Percentiles rank a stretch among this genome's conserved stretches.
phyloP scores from a whole-genome alignment of 169 alveolate genomes.

The Plasmodium knowlesi region DNA sequence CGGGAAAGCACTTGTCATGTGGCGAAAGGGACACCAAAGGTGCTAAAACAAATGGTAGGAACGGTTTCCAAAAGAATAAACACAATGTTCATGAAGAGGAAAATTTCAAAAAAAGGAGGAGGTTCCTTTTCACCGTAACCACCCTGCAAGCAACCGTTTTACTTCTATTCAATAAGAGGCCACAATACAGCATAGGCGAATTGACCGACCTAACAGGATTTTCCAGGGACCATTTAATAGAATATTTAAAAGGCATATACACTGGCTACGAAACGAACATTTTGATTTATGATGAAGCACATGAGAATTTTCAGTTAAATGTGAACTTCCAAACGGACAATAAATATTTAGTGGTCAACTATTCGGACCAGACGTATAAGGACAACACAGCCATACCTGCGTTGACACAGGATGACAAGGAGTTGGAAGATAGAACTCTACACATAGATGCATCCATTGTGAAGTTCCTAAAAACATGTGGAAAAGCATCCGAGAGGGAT shows the following conservation, averaged over 20 bases:
- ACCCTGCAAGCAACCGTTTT: slow-evolving; percentile 31
- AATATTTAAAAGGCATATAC: slow-evolving; percentile 36
- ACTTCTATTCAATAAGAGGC: slow-evolving; percentile 30
- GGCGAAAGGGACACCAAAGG: not conserved
- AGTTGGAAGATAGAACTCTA: slow-evolving; percentile 42
- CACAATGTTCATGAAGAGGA: not conserved
- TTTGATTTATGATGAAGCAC: slow-evolving; percentile 45
- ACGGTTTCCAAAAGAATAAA: not conserved
- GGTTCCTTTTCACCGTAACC: slow-evolving; percentile 45
- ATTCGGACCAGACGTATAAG: slow-evolving; percentile 29
- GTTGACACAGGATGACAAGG: slow-evolving; percentile 31
- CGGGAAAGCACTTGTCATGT: not conserved
- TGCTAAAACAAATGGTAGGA: not conserved
- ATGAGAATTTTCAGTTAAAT: slow-evolving; percentile 31
- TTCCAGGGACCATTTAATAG: slow-evolving; percentile 29
- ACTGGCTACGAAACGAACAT: slow-evolving; percentile 18
- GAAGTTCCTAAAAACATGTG: slow-evolving; percentile 25
- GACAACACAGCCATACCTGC: slow-evolving; percentile 30
- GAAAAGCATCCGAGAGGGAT: slow-evolving; percentile 61
- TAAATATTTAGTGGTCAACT: slow-evolving; percentile 33
- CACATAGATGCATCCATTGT: slow-evolving; percentile 74
- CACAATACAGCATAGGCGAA: slow-evolving; percentile 29
- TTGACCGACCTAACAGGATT: slow-evolving; percentile 13
- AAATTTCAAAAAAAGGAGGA: not conserved
- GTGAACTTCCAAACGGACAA: slow-evolving; percentile 12